Conservation (phyloP, 257 asterid species). For the Nicotiana attenuata region DNA sequence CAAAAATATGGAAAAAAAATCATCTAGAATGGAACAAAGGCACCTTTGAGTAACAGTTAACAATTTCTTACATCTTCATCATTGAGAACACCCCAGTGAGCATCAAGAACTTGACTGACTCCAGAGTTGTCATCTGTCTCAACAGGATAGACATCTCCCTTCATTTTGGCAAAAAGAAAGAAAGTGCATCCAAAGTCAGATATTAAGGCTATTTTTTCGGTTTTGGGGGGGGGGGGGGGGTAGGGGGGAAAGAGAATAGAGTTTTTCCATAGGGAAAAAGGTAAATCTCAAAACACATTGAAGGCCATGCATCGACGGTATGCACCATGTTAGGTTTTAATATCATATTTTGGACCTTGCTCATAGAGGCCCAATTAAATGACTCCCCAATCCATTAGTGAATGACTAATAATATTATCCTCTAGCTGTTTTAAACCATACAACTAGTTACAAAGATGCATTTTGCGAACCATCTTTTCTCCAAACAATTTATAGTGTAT, state of each 20-base stretch:
- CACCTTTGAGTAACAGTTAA: conserved; percentile 5
- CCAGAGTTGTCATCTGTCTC: conserved; percentile 50
- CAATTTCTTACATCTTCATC: conserved; percentile 75
- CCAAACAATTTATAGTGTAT: not conserved
- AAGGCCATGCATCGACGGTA: not conserved
- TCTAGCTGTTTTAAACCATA: not conserved
- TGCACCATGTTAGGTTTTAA: not conserved
- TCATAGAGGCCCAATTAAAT: not conserved
- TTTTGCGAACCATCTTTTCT: not conserved
- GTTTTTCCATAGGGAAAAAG: not conserved
- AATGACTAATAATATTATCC: not conserved
- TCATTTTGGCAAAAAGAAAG: conserved; percentile 29
- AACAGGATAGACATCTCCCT: conserved; percentile 99
- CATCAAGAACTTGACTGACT: conserved; percentile 84
- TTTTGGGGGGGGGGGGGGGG: too few species aligned
- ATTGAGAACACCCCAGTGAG: conserved; percentile 95
- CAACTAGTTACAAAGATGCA: not conserved
- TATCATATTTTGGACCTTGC: not conserved
- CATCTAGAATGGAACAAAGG: conserved; percentile 11
- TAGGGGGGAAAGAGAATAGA: not conserved
- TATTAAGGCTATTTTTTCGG: not conserved
- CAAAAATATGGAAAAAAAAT: conserved; percentile 1
- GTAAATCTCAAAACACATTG: not conserved
- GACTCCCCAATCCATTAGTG: not conserved
- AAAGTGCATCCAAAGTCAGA: not conserved